Evolutionary conservation across 768 basidiomycete genomes (phyloP).

Genomic region (Boletus coccyginus): DNA sequence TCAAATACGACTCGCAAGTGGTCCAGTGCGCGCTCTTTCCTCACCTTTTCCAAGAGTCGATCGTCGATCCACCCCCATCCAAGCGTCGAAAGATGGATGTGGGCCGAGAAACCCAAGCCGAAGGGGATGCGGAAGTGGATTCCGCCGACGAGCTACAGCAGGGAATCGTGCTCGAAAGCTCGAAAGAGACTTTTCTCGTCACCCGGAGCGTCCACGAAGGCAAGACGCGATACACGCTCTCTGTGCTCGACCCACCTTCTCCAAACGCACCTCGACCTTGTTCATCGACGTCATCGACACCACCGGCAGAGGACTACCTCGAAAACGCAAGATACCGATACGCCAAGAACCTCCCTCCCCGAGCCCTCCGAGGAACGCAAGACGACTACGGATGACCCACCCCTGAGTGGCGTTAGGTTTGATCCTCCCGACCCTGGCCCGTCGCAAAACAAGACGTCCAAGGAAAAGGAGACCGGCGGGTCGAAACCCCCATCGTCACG

Average conservation of each 20-base stretch:
- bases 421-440: slow-evolving; percentile 5
- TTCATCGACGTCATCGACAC: neutral
- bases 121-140: slow-evolving; percentile 10
- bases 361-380: neutral
- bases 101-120: slow-evolving; percentile 3
- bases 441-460: neutral
- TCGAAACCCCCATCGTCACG: neutral
- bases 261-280: neutral
- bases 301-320: neutral
- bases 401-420: neutral
- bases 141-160: slow-evolving; percentile 4
- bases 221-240: slow-evolving; percentile 18
- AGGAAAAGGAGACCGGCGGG: neutral
- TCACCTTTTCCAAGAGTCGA: slow-evolving; percentile 15
- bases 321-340: slow-evolving; percentile 10
- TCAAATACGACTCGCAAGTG: slow-evolving; percentile 48
- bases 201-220: slow-evolving; percentile 8
- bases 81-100: slow-evolving; percentile 29
- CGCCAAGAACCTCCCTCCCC: neutral
- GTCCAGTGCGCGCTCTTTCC: slow-evolving; percentile 48
- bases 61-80: slow-evolving; percentile 12
- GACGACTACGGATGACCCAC: neutral
- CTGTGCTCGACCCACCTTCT: slow-evolving; percentile 7
- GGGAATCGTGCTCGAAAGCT: slow-evolving; percentile 27
- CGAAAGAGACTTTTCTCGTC: slow-evolving; percentile 22